Evolutionary conservation across 805 yeast genomes (phyloP).

Genomic region (Candida succiphila): DNA sequence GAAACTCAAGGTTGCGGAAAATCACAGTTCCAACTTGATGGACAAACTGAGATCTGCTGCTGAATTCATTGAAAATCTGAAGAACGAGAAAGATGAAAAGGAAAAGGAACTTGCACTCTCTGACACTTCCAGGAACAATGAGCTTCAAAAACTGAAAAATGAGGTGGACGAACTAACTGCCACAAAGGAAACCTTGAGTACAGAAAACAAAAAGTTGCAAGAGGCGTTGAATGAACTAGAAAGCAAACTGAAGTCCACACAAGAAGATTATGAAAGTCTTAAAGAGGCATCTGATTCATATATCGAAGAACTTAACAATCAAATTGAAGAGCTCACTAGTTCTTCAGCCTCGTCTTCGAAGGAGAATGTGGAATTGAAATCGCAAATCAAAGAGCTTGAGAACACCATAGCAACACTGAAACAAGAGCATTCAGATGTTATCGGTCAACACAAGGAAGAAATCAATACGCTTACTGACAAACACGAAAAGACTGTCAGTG

Average conservation of each 20-base stretch:
- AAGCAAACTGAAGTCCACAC: slow-evolving; percentile 12
- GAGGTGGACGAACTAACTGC: slow-evolving; percentile 15
- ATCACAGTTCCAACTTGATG: slow-evolving; percentile 10
- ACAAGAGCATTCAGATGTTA: neutral
- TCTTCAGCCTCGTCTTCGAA: slow-evolving; percentile 4
- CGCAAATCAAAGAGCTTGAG: slow-evolving; percentile 20
- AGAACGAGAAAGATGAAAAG: slow-evolving; percentile 13
- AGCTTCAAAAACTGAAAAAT: slow-evolving; percentile 6
- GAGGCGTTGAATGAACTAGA: slow-evolving; percentile 6
- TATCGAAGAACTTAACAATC: slow-evolving; percentile 4
- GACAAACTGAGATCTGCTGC: slow-evolving; percentile 17
- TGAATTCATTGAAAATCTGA: slow-evolving; percentile 15
- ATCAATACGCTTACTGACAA: slow-evolving; percentile 1
- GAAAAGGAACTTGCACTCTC: slow-evolving; percentile 6
- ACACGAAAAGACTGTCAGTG: neutral
- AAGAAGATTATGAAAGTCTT: slow-evolving; percentile 10
- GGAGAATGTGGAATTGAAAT: slow-evolving; percentile 4
- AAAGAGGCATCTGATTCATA: slow-evolving; percentile 13
- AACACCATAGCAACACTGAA: slow-evolving; percentile 12
- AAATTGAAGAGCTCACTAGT: slow-evolving; percentile 15
- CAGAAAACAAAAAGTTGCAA: slow-evolving; percentile 6
- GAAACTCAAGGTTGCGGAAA: slow-evolving; percentile 14
- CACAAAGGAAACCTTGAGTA: slow-evolving; percentile 14
- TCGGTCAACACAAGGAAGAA: slow-evolving; percentile 1
- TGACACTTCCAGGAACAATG: slow-evolving; percentile 6